Evolutionary conservation across 441 rosid genomes (phyloP).

Genomic region (Euphorbia celastroides): DNA sequence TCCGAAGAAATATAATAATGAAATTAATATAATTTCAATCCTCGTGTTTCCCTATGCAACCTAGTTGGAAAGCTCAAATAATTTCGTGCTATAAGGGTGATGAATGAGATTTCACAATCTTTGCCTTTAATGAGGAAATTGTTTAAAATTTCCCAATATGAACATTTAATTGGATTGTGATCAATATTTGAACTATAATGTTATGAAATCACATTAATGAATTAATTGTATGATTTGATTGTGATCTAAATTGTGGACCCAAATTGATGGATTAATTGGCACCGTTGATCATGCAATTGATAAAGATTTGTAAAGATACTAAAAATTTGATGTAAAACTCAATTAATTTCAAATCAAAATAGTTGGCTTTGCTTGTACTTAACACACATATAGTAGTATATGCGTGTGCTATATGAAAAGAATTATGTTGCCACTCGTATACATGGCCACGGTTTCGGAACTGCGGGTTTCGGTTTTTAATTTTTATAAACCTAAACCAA

Average conservation of each 20-base stretch:
- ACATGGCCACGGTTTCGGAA: too few relatives aligned
- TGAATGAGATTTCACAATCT: not conserved
- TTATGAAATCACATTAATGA: not conserved
- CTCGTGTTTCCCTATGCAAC: not conserved
- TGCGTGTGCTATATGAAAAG: not conserved
- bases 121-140: not conserved
- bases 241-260: too few relatives aligned
- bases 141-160: too few relatives aligned
- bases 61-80: constrained; percentile 2
- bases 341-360: not conserved
- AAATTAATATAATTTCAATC: not conserved
- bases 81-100: not conserved
- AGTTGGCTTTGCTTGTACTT: constrained; percentile 2
- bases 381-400: not conserved
- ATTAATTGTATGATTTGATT: not conserved
- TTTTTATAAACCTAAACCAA: too few relatives aligned
- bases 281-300: constrained; percentile 1
- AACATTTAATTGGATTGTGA: too few relatives aligned
- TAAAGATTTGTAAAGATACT: not conserved
- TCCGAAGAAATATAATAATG: not conserved
- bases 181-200: not conserved
- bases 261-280: not conserved
- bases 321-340: not conserved
- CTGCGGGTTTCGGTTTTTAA: too few relatives aligned
- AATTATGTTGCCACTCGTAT: constrained; percentile 2